Percentiles rank a stretch among this genome's conserved stretches.
These are phyloP conservation scores for Phytophthora pinifolia DNA, from an alignment of 352 stramenopile species.

Conservation along the genomic window DNA sequence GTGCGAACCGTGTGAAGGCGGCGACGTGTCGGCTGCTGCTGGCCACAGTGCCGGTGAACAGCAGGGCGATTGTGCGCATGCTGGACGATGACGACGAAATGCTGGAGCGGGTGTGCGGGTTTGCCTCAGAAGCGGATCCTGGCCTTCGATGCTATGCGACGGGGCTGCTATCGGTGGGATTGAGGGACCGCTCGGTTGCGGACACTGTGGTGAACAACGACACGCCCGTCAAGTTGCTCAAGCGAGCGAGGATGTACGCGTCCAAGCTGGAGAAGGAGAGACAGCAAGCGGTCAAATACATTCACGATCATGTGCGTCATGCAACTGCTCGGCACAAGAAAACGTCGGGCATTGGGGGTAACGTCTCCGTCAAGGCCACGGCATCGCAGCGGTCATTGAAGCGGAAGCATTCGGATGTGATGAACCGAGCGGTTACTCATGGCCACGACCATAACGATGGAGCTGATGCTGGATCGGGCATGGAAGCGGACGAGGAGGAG, in stretches of 20 bases:
- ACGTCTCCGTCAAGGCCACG: constrained; percentile 15
- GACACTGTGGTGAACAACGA: constrained; percentile 86
- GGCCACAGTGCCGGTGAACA: constrained; percentile 76
- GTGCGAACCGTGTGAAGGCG: constrained; percentile 58
- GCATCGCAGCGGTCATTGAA: constrained; percentile 38
- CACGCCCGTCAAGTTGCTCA: constrained; percentile 69
- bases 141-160: constrained; percentile 75
- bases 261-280: constrained; percentile 76
- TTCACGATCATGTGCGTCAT: constrained; percentile 61
- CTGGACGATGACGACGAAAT: constrained; percentile 78
- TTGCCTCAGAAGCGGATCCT: constrained; percentile 54
- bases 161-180: constrained; percentile 67
- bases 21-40: constrained; percentile 70
- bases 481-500: constrained; percentile 30
- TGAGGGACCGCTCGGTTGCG: constrained; percentile 79
- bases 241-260: constrained; percentile 70
- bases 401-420: constrained; percentile 47
- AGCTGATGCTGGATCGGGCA: constrained; percentile 12
- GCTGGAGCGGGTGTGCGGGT: constrained; percentile 70
- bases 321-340: constrained; percentile 39
- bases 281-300: constrained; percentile 73
- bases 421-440: constrained; percentile 17
- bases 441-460: constrained; percentile 23
- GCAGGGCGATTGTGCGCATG: constrained; percentile 66
- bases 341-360: constrained; percentile 11